These are phyloP conservation scores for Pichia occidentalis DNA, from an alignment of 805 yeast species.

Conservation along the genomic window DNA sequence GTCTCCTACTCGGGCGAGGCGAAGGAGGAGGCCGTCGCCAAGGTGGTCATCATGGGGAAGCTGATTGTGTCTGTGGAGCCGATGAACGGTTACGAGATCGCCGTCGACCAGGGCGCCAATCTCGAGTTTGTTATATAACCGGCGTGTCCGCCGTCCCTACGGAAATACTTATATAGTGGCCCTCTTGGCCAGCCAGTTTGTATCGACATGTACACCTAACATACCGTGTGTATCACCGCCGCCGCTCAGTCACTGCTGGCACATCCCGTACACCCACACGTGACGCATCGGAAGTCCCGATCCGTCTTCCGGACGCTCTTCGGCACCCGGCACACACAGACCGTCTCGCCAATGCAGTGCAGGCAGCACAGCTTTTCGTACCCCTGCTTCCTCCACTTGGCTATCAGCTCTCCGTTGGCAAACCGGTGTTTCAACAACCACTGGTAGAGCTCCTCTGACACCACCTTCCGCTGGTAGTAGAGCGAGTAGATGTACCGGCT, in stretches of 20 bases:
- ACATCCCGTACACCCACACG: slow-evolving; percentile 85
- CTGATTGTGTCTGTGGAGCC: slow-evolving; percentile 69
- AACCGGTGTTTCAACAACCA: slow-evolving; percentile 64
- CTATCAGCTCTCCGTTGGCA: slow-evolving; percentile 65
- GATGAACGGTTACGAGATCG: slow-evolving; percentile 60
- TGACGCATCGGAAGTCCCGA: slow-evolving; percentile 42
- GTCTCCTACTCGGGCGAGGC: slow-evolving; percentile 21
- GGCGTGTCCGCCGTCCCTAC: background rate
- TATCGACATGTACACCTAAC: too few species aligned
- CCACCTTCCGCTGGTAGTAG: slow-evolving; percentile 62
- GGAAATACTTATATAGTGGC: too few species aligned
- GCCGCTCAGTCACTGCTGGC: slow-evolving; percentile 64
- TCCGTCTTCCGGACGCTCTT: slow-evolving; percentile 37
- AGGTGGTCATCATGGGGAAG: slow-evolving; percentile 82
- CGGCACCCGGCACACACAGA: slow-evolving; percentile 87
- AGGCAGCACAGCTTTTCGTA: slow-evolving; percentile 83
- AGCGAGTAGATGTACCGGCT: slow-evolving; percentile 71
- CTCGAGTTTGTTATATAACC: slow-evolving; percentile 10
- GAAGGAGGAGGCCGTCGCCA: slow-evolving; percentile 44
- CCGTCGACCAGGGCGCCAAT: slow-evolving; percentile 35
- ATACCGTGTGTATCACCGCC: too few species aligned
- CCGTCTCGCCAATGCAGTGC: slow-evolving; percentile 65
- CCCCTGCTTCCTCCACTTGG: slow-evolving; percentile 59
- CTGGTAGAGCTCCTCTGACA: slow-evolving; percentile 60
- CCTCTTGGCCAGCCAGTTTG: too few species aligned